A percentile compares a stretch with the other conserved stretches of the same genome.
These are phyloP conservation scores for Tephrocybe sp. DNA, from an alignment of 768 basidiomycete genomes.

Conservation along the genomic window DNA sequence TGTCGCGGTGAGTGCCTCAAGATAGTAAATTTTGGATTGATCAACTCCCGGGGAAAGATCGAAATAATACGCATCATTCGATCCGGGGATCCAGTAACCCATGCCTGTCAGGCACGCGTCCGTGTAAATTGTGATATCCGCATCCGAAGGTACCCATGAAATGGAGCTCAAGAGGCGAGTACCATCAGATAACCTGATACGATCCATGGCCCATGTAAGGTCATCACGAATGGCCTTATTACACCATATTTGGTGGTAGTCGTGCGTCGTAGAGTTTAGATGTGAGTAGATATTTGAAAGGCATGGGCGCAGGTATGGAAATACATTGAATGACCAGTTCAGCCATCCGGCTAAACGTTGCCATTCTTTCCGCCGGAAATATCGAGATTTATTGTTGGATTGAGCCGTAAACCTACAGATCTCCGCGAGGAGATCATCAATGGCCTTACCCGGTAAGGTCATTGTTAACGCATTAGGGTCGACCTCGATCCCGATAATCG, in stretches of 20 bases:
- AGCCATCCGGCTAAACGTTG: too few species aligned
- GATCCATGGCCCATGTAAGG: slow-evolving; percentile 25
- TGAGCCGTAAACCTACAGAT: slow-evolving; percentile 22
- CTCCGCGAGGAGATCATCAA: slow-evolving; percentile 16
- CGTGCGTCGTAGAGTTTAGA: slow-evolving; percentile 32
- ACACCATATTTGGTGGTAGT: background rate
- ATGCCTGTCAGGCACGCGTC: slow-evolving; percentile 22
- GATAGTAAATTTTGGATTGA: slow-evolving; percentile 18
- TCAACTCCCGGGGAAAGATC: slow-evolving; percentile 26
- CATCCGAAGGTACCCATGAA: slow-evolving; percentile 15
- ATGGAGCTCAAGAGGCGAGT: slow-evolving; percentile 19
- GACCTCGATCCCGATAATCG: slow-evolving; percentile 3
- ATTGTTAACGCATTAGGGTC: slow-evolving; percentile 13
- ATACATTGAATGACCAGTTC: slow-evolving; percentile 43
- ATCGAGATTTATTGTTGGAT: too few species aligned
- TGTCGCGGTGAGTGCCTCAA: too few species aligned
- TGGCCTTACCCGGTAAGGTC: slow-evolving; percentile 9
- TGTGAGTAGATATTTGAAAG: slow-evolving; percentile 31
- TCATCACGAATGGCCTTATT: too few species aligned
- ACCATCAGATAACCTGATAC: slow-evolving; percentile 18
- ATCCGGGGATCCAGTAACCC: slow-evolving; percentile 23
- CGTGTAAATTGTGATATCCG: slow-evolving; percentile 16
- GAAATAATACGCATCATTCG: slow-evolving; percentile 1
- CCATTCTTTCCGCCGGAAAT: too few species aligned
- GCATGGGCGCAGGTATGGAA: too few species aligned